Conservation (phyloP, 805 yeast species). For the Metschnikowia koreensis region DNA sequence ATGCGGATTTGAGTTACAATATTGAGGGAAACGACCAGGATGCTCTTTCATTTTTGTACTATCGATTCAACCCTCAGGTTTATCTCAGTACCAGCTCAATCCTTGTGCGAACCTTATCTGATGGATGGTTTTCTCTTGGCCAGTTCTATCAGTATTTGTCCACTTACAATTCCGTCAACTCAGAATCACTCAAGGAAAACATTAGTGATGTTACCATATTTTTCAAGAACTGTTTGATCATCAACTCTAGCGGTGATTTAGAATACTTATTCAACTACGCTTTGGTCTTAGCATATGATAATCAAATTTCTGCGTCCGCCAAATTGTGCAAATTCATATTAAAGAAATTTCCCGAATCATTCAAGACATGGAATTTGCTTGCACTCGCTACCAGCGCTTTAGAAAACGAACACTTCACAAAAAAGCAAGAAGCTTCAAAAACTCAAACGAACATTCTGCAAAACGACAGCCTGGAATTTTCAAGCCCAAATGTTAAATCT, state of each 20-base stretch:
- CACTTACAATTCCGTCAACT: conserved; percentile 25
- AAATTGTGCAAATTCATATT: conserved; percentile 49
- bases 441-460: neutral
- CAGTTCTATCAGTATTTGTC: conserved; percentile 28
- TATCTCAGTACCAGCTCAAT: conserved; percentile 26
- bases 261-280: conserved; percentile 43
- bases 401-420: conserved; percentile 43
- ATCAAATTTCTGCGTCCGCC: conserved; percentile 43
- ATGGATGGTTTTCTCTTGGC: conserved; percentile 40
- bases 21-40: conserved; percentile 15
- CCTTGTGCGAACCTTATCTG: conserved; percentile 29
- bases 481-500: neutral
- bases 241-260: conserved; percentile 35
- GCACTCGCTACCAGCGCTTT: conserved; percentile 61
- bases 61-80: conserved; percentile 33
- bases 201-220: conserved; percentile 19
- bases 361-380: conserved; percentile 66
- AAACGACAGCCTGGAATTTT: neutral
- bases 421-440: conserved; percentile 1
- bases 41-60: conserved; percentile 35
- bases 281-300: conserved; percentile 43
- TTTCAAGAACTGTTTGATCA: conserved; percentile 36
- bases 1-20: conserved; percentile 31
- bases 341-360: conserved; percentile 51
- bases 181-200: conserved; percentile 18